Percentiles rank a stretch among this genome's conserved stretches.
Conservation (phyloP, 495 filamentous ascomycete species). For the Cercophora scortea region DNA sequence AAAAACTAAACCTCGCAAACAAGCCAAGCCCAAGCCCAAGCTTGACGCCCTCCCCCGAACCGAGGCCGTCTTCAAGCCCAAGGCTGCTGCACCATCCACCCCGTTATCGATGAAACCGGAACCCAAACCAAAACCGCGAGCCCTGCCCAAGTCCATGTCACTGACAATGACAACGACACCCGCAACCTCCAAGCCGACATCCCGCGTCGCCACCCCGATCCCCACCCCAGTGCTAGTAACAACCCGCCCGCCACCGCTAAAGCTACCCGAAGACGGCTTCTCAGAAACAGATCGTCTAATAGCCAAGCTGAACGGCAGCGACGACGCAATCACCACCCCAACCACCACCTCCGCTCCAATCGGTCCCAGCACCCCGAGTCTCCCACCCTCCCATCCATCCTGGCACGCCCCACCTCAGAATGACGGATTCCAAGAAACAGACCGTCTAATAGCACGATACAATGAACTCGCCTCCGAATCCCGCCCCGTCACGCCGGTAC, state of each 20-base stretch:
- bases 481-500: neutral
- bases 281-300: constrained; percentile 9
- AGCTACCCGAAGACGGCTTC: constrained; percentile 6
- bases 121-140: neutral
- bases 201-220: neutral
- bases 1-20: neutral
- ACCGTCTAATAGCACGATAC: constrained; percentile 10
- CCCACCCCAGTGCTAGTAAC: neutral
- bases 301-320: neutral
- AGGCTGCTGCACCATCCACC: neutral
- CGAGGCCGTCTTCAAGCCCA: too few species aligned
- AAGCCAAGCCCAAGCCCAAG: too few species aligned
- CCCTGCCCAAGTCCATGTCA: too few species aligned
- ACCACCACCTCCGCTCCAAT: neutral
- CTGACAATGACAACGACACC: too few species aligned
- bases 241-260: neutral
- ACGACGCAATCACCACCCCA: neutral
- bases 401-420: too few species aligned
- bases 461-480: neutral
- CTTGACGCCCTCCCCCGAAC: too few species aligned
- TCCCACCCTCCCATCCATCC: too few species aligned
- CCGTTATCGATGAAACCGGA: neutral
- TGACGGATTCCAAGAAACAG: constrained; percentile 5
- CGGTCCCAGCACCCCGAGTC: neutral
- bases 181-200: too few species aligned